Evolutionary conservation across 1,284 basidiomycete genomes (phyloP), one percentile per base, ranked within the genome.

Genomic region (Tilletia caries): DNA sequence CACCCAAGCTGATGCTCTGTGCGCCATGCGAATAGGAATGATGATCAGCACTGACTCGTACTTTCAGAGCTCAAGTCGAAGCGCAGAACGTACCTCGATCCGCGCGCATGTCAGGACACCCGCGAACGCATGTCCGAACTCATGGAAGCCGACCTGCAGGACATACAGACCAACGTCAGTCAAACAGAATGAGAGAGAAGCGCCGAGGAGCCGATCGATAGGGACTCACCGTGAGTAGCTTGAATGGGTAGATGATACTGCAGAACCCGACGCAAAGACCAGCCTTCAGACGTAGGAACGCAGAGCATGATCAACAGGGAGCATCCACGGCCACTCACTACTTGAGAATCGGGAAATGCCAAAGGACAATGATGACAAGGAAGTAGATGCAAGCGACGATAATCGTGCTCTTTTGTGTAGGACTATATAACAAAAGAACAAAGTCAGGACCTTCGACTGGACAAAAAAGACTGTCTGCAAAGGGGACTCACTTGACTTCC

Each of bases 91-190:
- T 29, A 62, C 91, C 82, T 96, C 91, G 68, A 98, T 93, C 46
- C 85, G 88, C 6, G 93, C 95, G 75, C 95, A 95, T 2, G 95
- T 98, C 32, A 96, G 86, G 20, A 96, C 75, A 12, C 84, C 84
- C 5, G 80, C 76, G 6, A 77, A 71, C 5, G 82, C 80, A 68
- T 85, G 84, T 0, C 77, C 79, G 73, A 71, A 74, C 65, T 76
- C 76, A 67, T 76, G 77, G 58, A 75, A 76, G 0, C 75, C 77
- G 32, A 79, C 78, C 3, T 43, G 60, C 48, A n/a, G 27, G 25
- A 5, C 15, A 20, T 46, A 29, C 25, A 60, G n/a, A 66, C 25
- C 37, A 46, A 66, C 65, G 65, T 66, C 66, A 65, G 65, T 50
- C 20, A 6, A 5, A 18, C 1, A 50, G 10, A 18, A 6, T n/a